Conservation (phyloP, 768 basidiomycete genomes). For the Epithele typhae region DNA sequence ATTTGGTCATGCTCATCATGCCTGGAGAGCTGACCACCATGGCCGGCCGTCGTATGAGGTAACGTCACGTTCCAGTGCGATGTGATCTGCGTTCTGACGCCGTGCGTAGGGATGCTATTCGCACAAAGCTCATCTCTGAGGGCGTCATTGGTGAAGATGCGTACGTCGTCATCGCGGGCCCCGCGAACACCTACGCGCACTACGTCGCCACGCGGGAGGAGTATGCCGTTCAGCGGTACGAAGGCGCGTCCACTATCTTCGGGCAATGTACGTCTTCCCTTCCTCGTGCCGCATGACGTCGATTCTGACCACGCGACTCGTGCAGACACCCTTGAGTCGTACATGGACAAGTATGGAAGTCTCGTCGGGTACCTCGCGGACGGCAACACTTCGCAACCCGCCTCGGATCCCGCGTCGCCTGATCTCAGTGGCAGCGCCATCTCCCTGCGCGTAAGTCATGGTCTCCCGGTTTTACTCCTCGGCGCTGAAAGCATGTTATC, state of each 20-base stretch:
- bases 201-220: conserved; percentile 73
- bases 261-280: conserved; percentile 53
- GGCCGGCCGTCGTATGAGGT: conserved; percentile 68
- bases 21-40: conserved; percentile 82
- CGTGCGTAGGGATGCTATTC: conserved; percentile 56
- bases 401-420: conserved; percentile 60
- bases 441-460: conserved; percentile 50
- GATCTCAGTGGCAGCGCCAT: conserved; percentile 65
- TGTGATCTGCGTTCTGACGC: not conserved
- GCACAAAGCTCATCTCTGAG: conserved; percentile 56
- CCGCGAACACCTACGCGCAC: conserved; percentile 79
- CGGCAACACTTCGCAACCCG: conserved; percentile 37
- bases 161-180: conserved; percentile 74
- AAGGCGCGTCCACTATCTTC: conserved; percentile 77
- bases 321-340: conserved; percentile 69
- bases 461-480: not conserved
- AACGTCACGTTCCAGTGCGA: not conserved
- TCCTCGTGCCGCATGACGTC: not conserved
- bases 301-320: not conserved
- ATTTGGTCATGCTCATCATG: conserved; percentile 70
- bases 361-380: conserved; percentile 62
- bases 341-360: conserved; percentile 65
- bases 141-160: conserved; percentile 63
- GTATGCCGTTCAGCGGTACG: conserved; percentile 71
- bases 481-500: not conserved